Conservation (phyloP, 1,284 basidiomycete species). For the Puccinia polysora region DNA sequence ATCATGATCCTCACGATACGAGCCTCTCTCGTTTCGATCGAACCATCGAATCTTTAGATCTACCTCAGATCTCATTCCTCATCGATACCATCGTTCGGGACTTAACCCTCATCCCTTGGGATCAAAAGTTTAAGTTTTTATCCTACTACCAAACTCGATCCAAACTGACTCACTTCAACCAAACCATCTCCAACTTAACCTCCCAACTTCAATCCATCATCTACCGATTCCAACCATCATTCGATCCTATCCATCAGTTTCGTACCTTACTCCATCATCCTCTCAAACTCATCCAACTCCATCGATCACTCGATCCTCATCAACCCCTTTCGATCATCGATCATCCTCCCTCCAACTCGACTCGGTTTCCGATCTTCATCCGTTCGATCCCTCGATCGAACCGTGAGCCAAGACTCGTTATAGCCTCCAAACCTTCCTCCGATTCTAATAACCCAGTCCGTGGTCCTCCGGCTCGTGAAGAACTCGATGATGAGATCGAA, state of each 20-base stretch:
- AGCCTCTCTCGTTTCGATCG: conserved; percentile 12
- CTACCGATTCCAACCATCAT: conserved; percentile 7
- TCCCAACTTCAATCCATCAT: conserved; percentile 7
- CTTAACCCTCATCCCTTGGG: conserved; percentile 7
- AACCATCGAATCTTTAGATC: conserved; percentile 5
- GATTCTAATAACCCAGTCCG: too few species aligned
- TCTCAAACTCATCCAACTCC: too few species aligned
- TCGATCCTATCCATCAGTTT: too few species aligned
- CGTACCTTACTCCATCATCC: too few species aligned
- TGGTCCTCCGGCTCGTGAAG: neutral
- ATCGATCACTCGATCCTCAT: too few species aligned
- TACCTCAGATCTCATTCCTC: conserved; percentile 7
- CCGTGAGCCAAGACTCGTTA: too few species aligned
- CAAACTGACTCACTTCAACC: conserved; percentile 22
- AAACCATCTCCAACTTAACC: neutral
- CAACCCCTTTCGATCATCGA: too few species aligned
- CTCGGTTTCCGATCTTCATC: too few species aligned
- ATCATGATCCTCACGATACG: neutral
- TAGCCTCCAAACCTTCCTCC: neutral
- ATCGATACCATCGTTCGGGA: conserved; percentile 27
- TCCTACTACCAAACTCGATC: conserved; percentile 12
- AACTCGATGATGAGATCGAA: conserved; percentile 48
- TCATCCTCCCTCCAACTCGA: too few species aligned
- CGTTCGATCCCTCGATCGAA: too few species aligned
- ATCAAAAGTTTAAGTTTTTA: conserved; percentile 15